phyloP scores from a whole-genome alignment of 1,284 basidiomycete genomes.

The Butyriboletus pseudospeciosus region DNA sequence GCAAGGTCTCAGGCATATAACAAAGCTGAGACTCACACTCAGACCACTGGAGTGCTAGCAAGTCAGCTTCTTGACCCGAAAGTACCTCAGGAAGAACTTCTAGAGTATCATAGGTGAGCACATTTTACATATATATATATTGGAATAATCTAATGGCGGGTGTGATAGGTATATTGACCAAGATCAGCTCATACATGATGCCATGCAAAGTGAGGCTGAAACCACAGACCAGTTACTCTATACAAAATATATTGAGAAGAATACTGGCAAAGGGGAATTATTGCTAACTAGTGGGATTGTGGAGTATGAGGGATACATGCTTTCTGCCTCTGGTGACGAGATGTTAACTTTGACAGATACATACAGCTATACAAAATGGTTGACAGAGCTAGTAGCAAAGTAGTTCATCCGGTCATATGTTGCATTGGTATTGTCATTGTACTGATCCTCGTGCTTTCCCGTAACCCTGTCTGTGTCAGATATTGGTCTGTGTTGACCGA shows the following conservation, averaged over 20 bases:
- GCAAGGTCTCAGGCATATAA: conserved; percentile 21
- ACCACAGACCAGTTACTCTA: conserved; percentile 57
- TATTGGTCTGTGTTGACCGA: conserved; percentile 49
- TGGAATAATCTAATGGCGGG: conserved; percentile 1
- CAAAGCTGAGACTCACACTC: conserved; percentile 37
- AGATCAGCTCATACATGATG: conserved; percentile 58
- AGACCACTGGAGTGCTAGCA: conserved; percentile 64
- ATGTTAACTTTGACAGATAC: conserved; percentile 7
- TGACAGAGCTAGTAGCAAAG: conserved; percentile 5
- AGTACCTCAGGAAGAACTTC: conserved; percentile 60
- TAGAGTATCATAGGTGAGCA: conserved; percentile 75
- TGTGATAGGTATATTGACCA: conserved; percentile 65
- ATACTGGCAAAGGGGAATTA: conserved; percentile 17
- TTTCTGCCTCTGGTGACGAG: conserved; percentile 11
- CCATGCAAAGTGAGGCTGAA: conserved; percentile 46
- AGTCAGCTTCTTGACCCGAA: conserved; percentile 60
- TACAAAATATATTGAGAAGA: conserved; percentile 46
- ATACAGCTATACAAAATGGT: conserved; percentile 24
- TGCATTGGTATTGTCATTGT: no score
- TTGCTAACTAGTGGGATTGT: conserved; percentile 9
- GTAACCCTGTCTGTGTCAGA: conserved; percentile 41
- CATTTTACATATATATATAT: neutral
- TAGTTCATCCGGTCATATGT: neutral
- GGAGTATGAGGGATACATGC: conserved; percentile 26
- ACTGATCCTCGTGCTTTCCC: neutral